Conservation (phyloP, 345 rosid genomes). For the Eucalyptus cloeziana region DNA sequence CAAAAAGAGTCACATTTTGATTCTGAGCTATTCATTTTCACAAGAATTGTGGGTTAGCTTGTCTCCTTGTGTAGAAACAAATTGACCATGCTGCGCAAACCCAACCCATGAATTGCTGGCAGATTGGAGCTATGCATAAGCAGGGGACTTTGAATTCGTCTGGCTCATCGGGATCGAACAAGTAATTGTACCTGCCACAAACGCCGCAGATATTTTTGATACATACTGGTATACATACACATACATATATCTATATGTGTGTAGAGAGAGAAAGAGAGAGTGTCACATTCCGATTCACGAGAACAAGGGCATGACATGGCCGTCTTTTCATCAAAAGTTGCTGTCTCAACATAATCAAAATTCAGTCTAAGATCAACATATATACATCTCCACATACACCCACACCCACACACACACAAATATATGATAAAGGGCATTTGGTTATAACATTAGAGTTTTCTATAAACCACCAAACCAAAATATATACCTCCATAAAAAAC, state of each 20-base stretch:
- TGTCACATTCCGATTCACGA: fast-evolving
- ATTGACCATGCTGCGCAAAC: slow-evolving; percentile 1
- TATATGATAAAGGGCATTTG: too few relatives aligned
- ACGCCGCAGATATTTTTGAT: not conserved
- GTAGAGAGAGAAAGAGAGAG: not conserved
- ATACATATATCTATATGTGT: not conserved
- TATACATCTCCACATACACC: too few relatives aligned
- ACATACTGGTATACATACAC: not conserved
- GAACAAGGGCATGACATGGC: fast-evolving
- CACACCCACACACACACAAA: too few relatives aligned
- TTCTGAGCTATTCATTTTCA: not conserved
- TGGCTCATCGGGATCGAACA: slow-evolving; percentile 90
- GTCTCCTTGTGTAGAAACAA: slow-evolving; percentile 27
- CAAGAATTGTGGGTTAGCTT: slow-evolving; percentile 23
- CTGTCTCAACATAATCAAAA: too few relatives aligned
- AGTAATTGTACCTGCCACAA: slow-evolving; percentile 67
- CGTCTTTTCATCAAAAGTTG: too few relatives aligned
- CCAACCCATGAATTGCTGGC: slow-evolving; percentile 96
- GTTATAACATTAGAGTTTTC: too few relatives aligned
- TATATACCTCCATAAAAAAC: too few relatives aligned
- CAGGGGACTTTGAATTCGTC: slow-evolving; percentile 96
- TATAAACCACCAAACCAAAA: too few relatives aligned
- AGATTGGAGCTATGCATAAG: slow-evolving; percentile 76
- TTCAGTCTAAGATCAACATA: too few relatives aligned
- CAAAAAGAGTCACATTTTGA: not conserved